Percentiles rank a stretch among this genome's conserved stretches.
Evolutionary conservation across 306 rosid genomes (phyloP).

Genomic region (Vigna radiata): DNA sequence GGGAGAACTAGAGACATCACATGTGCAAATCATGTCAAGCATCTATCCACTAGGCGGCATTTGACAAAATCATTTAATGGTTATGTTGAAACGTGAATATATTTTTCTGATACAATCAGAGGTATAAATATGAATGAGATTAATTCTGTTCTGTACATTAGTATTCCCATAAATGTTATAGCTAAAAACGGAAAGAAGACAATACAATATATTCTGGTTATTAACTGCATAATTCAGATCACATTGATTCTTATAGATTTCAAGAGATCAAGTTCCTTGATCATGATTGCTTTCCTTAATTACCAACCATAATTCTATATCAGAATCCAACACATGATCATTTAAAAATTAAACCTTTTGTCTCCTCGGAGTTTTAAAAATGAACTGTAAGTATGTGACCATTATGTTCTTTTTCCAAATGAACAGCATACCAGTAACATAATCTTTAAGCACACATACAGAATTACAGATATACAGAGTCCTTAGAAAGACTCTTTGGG

Average conservation of each 20-base stretch:
- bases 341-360: not conserved
- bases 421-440: not conserved
- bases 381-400: not conserved
- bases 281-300: no score
- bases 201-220: no score
- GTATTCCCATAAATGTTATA: no score
- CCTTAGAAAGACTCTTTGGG: conserved; percentile 9
- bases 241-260: no score
- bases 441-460: conserved; percentile 22
- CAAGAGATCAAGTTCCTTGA: no score
- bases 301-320: no score
- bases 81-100: not conserved
- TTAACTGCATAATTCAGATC: no score
- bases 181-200: no score
- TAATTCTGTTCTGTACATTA: no score
- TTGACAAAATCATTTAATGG: not conserved
- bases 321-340: not conserved
- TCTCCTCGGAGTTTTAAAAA: conserved; percentile 8
- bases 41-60: not conserved
- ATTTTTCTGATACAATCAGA: no score
- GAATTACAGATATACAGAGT: conserved; percentile 3
- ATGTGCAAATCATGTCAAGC: not conserved
- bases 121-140: no score
- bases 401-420: not conserved
- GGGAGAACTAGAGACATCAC: not conserved